phyloP scores from a whole-genome alignment of 257 asterid genomes.

The Scutellaria baicalensis region DNA sequence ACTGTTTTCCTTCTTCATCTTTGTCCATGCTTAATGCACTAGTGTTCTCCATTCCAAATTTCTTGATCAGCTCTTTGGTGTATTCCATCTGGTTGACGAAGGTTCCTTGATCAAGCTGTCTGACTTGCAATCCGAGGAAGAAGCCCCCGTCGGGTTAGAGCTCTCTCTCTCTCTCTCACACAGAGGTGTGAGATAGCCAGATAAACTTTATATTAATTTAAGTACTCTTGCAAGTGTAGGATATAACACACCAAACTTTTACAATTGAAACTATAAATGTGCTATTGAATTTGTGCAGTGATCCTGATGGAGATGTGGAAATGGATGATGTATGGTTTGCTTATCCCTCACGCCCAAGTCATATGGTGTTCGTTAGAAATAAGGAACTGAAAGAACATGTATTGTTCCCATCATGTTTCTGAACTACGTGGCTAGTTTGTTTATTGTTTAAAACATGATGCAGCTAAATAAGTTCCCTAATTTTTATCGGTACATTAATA shows the following conservation, averaged over 20 bases:
- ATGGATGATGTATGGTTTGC: slow-evolving; percentile 85
- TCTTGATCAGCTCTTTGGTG: too few species aligned
- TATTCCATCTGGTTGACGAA: too few species aligned
- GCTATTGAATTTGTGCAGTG: slow-evolving; percentile 28
- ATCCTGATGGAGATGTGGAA: slow-evolving; percentile 71
- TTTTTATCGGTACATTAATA: slow-evolving; percentile 55
- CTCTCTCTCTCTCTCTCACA: not conserved
- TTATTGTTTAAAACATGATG: too few species aligned
- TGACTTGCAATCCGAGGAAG: slow-evolving; percentile 65
- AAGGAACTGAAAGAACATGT: too few species aligned
- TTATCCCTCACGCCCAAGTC: slow-evolving; percentile 84
- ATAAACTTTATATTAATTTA: not conserved
- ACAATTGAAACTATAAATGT: not conserved
- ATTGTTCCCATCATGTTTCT: not conserved
- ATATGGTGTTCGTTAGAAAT: slow-evolving; percentile 28
- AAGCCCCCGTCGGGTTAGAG: slow-evolving; percentile 66
- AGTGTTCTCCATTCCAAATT: too few species aligned
- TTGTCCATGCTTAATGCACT: too few species aligned
- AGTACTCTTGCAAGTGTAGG: not conserved
- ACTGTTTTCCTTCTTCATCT: too few species aligned
- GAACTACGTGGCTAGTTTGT: not conserved
- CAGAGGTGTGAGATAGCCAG: not conserved
- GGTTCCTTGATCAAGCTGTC: too few species aligned
- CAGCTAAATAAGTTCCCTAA: too few species aligned
- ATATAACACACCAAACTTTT: not conserved